Percentiles rank a stretch among this genome's conserved stretches.
phyloP scores from a whole-genome alignment of 2,329 filamentous ascomycete genomes.

The Phyllosticta capitalensis region DNA sequence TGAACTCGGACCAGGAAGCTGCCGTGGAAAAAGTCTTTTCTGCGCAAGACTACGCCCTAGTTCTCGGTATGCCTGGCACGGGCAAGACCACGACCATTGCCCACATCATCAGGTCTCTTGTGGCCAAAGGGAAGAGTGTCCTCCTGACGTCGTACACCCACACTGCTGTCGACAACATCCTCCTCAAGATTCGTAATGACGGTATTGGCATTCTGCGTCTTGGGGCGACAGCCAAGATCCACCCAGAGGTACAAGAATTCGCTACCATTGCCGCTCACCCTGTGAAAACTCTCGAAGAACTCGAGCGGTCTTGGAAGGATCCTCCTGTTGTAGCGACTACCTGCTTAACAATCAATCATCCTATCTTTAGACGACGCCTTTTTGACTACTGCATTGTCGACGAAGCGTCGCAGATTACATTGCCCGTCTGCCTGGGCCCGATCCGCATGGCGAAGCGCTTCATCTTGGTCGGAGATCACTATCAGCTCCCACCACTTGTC shows the following conservation, averaged over 20 bases:
- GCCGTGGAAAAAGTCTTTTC: slow-evolving; percentile 95
- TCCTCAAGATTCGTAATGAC: slow-evolving; percentile 78
- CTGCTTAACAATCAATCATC: slow-evolving; percentile 83
- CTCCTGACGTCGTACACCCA: slow-evolving; percentile 93
- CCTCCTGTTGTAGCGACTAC: slow-evolving; percentile 90
- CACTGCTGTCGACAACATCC: slow-evolving; percentile 94
- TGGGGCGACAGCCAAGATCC: slow-evolving; percentile 75
- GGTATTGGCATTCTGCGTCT: slow-evolving; percentile 74
- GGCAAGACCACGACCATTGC: slow-evolving; percentile 98
- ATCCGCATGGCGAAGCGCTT: slow-evolving; percentile 90
- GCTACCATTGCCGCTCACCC: slow-evolving; percentile 66
- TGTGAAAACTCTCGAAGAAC: slow-evolving; percentile 70
- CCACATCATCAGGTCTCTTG: slow-evolving; percentile 86
- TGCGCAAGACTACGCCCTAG: slow-evolving; percentile 89
- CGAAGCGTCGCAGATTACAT: slow-evolving; percentile 92
- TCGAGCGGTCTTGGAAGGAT: slow-evolving; percentile 73
- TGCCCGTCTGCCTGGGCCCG: slow-evolving; percentile 88
- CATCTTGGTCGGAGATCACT: slow-evolving; percentile 92
- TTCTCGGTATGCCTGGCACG: slow-evolving; percentile 95
- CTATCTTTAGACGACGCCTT: slow-evolving; percentile 74
- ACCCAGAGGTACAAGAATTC: slow-evolving; percentile 79
- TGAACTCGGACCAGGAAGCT: slow-evolving; percentile 79
- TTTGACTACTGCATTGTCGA: slow-evolving; percentile 99
- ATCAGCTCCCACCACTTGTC: slow-evolving; percentile 88
- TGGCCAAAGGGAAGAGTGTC: slow-evolving; percentile 84